Base-by-base conservation (phyloP, 75 land plant species). In the Pinus taeda region DNA sequence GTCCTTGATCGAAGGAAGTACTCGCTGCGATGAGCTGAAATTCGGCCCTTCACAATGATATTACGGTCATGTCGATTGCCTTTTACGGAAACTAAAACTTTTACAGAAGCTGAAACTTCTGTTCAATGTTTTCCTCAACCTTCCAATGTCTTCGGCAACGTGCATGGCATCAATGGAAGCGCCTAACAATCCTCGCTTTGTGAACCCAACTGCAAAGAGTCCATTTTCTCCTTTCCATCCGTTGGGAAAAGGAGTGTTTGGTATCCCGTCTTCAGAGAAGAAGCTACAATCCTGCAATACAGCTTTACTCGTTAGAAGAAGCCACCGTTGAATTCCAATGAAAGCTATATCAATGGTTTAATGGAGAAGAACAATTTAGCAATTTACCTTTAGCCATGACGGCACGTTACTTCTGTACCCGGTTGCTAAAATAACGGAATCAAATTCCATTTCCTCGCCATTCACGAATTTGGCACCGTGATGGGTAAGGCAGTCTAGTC, bases 381-480 rank as follows among this genome's bases (percentile, higher is more conserved):
- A 4, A 3, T 21, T 60, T 82, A 91, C 91, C 89, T 90, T 88
- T 53, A 93, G 85, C 95, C 95, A 93, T 59, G 74, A 79, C 0
- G 88, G 88, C 7, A 93, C 93, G 65, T 93, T 94, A 87, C 92
- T 94, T 77, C 78, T 92, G 88, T 92, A 94, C 6, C 97, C 97
- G 4, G 94, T 94, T 29, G 97, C 97, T 26, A 94, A 73, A 9
- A 94, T 84, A 15, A 94, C 82, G 14, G 91, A 85, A 77, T 94
- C 94, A 55, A 84, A 94, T 15, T 79, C 76, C 60, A 79, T 81
- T 4, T 60, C 67, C 57, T 53, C 76, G 14, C 90, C 94, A 79
- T 94, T 85, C 5, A 76, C 79, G 69, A 92, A 94, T 37, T 78
- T 79, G 2, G 82, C 93, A 17, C 87, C 83, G 33, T 66, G 39